Percentiles rank a stretch among this genome's conserved stretches.
Evolutionary conservation across 129 eudicot genomes (phyloP).

Genomic region (Deinandra increscens): DNA sequence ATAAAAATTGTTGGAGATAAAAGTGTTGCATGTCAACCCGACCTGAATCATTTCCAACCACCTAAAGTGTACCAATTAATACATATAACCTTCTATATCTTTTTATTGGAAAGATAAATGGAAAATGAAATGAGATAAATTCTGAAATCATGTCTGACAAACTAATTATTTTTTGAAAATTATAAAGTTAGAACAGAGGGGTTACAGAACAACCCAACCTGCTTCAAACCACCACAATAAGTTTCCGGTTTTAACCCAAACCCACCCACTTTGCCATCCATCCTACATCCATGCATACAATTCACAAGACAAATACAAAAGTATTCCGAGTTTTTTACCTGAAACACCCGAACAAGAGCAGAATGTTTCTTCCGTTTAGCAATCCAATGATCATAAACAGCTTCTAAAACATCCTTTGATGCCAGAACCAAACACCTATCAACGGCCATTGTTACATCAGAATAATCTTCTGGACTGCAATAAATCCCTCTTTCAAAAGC

Average conservation of each 20-base stretch:
- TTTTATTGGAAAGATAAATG: not conserved
- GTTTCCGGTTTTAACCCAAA: not conserved
- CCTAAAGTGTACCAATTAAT: not conserved
- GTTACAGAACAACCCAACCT: not conserved
- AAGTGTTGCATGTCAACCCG: not conserved
- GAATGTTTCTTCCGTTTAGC: conserved; percentile 59
- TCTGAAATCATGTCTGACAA: not conserved
- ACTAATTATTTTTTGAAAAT: not conserved
- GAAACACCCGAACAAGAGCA: conserved; percentile 62
- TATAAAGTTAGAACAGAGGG: not conserved
- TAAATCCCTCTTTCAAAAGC: conserved; percentile 69
- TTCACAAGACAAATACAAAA: not conserved
- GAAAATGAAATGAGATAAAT: not conserved
- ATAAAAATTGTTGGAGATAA: not conserved
- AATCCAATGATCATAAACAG: conserved; percentile 64
- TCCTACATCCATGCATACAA: not conserved
- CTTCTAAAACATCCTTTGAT: conserved; percentile 53
- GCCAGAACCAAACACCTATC: conserved; percentile 46
- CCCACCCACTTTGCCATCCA: not conserved
- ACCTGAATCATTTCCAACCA: not conserved
- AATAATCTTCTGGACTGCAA: conserved; percentile 48
- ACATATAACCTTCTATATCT: not conserved
- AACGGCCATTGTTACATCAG: conserved; percentile 42
- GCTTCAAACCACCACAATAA: not conserved
- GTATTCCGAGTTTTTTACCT: conserved; percentile 45